Conservation (phyloP, 805 yeast species). For the Phaffomyces antillensis region DNA sequence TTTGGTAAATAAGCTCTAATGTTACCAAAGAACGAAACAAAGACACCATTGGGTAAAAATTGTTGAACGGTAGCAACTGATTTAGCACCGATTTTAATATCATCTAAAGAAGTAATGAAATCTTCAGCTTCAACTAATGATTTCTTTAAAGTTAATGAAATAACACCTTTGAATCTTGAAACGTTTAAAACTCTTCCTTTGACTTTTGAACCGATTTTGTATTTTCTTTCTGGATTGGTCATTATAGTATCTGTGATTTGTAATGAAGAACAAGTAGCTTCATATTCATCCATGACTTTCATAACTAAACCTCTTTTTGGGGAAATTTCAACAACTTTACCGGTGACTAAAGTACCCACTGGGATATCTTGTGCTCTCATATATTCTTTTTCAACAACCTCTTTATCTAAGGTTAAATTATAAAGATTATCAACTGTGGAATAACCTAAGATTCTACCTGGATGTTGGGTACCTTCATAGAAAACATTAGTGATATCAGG, state of each 20-base stretch:
- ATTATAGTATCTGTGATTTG: conserved; percentile 83
- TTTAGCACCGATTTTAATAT: conserved; percentile 45
- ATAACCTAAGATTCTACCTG: conserved; percentile 72
- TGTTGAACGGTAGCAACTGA: conserved; percentile 70
- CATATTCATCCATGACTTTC: conserved; percentile 57
- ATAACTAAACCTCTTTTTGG: conserved; percentile 61
- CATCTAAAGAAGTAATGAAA: conserved; percentile 38
- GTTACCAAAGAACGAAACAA: conserved; percentile 76
- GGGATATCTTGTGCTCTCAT: conserved; percentile 68
- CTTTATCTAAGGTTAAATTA: conserved; percentile 62
- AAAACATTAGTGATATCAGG: conserved; percentile 39
- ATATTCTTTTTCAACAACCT: conserved; percentile 55
- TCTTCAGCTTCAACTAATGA: conserved; percentile 55
- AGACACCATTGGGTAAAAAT: conserved; percentile 70
- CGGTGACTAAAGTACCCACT: conserved; percentile 56
- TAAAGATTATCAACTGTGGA: conserved; percentile 60
- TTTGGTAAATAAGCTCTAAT: conserved; percentile 78
- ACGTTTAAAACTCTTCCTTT: conserved; percentile 63
- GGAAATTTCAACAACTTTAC: conserved; percentile 46
- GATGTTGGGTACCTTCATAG: conserved; percentile 57
- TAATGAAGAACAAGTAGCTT: conserved; percentile 62
- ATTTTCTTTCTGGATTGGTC: conserved; percentile 87
- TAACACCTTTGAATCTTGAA: conserved; percentile 35
- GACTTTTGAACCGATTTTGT: conserved; percentile 75
- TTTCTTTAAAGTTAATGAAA: conserved; percentile 73